These are phyloP conservation scores for Nicotiana benthamiana DNA, from an alignment of 257 asterid genomes.

Conservation along the genomic window DNA sequence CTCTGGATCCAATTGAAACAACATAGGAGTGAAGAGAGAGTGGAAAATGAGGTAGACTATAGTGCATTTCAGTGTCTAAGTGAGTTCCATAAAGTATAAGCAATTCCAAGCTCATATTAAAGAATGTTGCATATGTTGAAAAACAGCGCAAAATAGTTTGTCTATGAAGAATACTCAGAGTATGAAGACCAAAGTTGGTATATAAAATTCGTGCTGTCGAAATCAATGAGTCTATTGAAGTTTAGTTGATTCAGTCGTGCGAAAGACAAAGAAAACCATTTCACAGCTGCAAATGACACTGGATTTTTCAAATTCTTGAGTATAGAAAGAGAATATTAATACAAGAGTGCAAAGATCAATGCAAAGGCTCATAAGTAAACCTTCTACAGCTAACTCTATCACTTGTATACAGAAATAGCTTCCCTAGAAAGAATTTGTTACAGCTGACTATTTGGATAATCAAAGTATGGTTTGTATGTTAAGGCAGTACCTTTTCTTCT, in stretches of 20 bases:
- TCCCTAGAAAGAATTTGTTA: background rate
- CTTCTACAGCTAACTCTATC: background rate
- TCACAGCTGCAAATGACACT: background rate
- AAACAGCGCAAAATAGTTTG: background rate
- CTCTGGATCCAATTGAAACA: background rate
- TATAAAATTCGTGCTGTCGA: background rate
- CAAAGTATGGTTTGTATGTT: background rate
- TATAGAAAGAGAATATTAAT: background rate
- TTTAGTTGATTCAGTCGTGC: no score
- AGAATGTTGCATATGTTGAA: background rate
- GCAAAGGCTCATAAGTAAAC: no score
- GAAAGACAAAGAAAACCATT: background rate
- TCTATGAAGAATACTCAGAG: background rate
- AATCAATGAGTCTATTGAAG: background rate
- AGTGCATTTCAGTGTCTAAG: background rate
- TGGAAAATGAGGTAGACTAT: background rate
- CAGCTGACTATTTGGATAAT: background rate
- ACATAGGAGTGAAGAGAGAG: background rate
- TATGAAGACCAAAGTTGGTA: background rate
- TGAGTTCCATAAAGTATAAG: background rate
- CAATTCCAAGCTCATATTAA: background rate
- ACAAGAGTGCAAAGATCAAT: background rate
- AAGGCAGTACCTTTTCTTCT: slow-evolving; percentile 22
- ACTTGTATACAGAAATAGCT: background rate
- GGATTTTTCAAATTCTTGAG: background rate